Percentiles rank a stretch among this genome's conserved stretches.
phyloP scores from a whole-genome alignment of 306 rosid species.

The Malus sieversii region DNA sequence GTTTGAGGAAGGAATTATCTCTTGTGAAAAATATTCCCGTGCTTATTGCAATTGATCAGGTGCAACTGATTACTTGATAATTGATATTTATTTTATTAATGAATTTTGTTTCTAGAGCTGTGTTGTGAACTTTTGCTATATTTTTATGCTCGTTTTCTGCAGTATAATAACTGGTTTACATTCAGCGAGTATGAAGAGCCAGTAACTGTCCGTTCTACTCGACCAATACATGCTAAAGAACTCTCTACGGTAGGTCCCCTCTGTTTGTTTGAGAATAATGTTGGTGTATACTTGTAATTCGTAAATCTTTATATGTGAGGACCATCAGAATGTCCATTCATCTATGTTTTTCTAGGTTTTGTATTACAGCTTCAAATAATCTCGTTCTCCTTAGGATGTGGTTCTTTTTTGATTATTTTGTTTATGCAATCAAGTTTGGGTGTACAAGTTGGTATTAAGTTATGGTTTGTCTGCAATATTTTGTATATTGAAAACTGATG shows the following conservation, averaged over 20 bases:
- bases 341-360: not conserved
- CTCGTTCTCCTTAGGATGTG: not conserved
- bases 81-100: not conserved
- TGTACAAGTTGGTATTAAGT: not conserved
- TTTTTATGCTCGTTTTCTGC: constrained; percentile 28
- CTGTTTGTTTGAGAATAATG: not conserved
- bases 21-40: constrained; percentile 86
- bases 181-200: constrained; percentile 90
- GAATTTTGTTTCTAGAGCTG: not conserved
- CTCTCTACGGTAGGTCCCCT: constrained; percentile 62
- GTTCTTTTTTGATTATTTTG: not conserved
- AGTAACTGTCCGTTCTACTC: constrained; percentile 68
- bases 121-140: constrained; percentile 5
- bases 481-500: not conserved
- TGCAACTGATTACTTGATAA: constrained; percentile 27
- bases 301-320: not conserved
- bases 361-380: not conserved
- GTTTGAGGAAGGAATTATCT: constrained; percentile 84
- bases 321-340: not conserved
- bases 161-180: constrained; percentile 96
- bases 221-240: constrained; percentile 81
- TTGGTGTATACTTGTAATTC: not conserved
- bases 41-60: constrained; percentile 94
- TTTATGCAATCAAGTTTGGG: not conserved
- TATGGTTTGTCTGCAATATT: not conserved